phyloP scores from a whole-genome alignment of 345 rosid species.

The Luvunga scandens region DNA sequence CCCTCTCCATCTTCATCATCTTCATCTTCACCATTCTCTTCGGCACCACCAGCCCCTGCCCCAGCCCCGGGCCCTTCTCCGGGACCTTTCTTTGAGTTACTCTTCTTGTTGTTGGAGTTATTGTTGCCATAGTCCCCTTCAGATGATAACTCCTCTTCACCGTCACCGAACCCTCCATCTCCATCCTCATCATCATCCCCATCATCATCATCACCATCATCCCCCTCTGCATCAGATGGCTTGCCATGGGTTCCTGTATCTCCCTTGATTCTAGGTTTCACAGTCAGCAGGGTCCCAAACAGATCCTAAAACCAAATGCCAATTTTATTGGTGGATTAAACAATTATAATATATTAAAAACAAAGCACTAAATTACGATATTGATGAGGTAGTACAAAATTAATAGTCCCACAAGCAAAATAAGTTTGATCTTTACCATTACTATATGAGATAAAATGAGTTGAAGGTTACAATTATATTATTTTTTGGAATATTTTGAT shows the following conservation, averaged over 20 bases:
- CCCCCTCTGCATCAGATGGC: slow-evolving; percentile 64
- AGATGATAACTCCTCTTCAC: slow-evolving; percentile 56
- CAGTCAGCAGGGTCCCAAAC: slow-evolving; percentile 16
- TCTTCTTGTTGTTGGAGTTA: slow-evolving; percentile 39
- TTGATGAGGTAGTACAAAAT: too few relatives aligned
- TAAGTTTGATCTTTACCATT: neutral
- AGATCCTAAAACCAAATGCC: slow-evolving; percentile 32
- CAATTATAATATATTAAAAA: too few relatives aligned
- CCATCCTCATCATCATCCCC: slow-evolving; percentile 31
- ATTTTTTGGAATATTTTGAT: neutral
- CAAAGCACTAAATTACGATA: too few relatives aligned
- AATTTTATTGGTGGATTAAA: neutral
- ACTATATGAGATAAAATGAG: neutral
- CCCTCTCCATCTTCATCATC: slow-evolving; percentile 30
- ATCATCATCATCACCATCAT: slow-evolving; percentile 29
- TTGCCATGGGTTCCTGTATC: slow-evolving; percentile 27
- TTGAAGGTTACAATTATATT: neutral
- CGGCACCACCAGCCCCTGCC: slow-evolving; percentile 28
- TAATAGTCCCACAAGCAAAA: neutral
- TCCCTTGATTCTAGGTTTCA: slow-evolving; percentile 29
- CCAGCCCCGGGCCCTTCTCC: slow-evolving; percentile 27
- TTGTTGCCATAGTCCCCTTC: slow-evolving; percentile 40
- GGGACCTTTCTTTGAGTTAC: slow-evolving; percentile 43
- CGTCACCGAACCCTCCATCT: slow-evolving; percentile 47
- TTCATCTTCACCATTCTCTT: slow-evolving; percentile 45